These are phyloP conservation scores for Heterobasidion irregulare DNA, from an alignment of 1,284 basidiomycete species.

Conservation along the genomic window DNA sequence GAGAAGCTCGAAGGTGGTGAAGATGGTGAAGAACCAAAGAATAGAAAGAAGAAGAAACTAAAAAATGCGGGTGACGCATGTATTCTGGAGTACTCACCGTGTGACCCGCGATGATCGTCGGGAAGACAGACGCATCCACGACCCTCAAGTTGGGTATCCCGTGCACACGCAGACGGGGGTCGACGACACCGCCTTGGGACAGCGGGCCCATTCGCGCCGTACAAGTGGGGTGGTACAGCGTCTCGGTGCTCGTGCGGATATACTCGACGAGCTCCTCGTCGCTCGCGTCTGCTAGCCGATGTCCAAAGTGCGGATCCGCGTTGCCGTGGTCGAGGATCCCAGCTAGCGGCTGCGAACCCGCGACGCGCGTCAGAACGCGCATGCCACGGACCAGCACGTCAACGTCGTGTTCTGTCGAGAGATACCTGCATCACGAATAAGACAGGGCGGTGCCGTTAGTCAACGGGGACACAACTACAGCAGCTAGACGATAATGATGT, in stretches of 20 bases:
- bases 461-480: neutral
- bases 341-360: constrained; percentile 40
- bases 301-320: constrained; percentile 18
- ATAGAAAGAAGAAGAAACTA: neutral
- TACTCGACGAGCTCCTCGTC: constrained; percentile 22
- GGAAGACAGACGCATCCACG: constrained; percentile 54
- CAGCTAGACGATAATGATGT: neutral
- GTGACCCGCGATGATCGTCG: constrained; percentile 51
- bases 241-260: constrained; percentile 41
- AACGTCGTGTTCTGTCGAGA: constrained; percentile 46
- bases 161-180: constrained; percentile 27
- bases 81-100: constrained; percentile 32
- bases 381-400: constrained; percentile 45
- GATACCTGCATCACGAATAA: constrained; percentile 34
- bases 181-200: constrained; percentile 33
- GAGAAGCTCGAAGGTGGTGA: too few species aligned
- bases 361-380: constrained; percentile 39
- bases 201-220: constrained; percentile 52
- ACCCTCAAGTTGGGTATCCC: constrained; percentile 38
- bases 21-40: neutral
- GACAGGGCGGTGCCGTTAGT: neutral
- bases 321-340: constrained; percentile 32
- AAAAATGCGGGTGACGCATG: neutral
- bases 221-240: constrained; percentile 49
- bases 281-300: constrained; percentile 16